Conservation (phyloP, 1,139 yeast genomes). For the Ogataea hybrid region DNA sequence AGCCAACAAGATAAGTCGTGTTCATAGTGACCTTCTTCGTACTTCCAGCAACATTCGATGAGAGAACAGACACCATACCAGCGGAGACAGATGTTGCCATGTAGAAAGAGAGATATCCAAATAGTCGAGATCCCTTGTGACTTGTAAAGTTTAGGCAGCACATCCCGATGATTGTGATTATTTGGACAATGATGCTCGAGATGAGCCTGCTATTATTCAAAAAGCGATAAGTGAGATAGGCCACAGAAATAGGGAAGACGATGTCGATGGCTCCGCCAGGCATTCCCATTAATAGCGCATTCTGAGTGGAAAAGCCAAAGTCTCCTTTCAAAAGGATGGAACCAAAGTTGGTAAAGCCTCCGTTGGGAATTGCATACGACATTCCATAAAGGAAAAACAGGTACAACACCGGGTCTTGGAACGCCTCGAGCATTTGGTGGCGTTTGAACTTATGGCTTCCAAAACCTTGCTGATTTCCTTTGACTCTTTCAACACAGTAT, state of each 20-base stretch:
- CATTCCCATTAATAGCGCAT: slow-evolving; percentile 23
- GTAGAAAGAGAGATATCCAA: neutral
- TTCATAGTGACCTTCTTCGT: slow-evolving; percentile 45
- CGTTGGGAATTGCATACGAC: slow-evolving; percentile 38
- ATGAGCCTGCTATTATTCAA: no score
- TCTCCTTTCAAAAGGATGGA: slow-evolving; percentile 23
- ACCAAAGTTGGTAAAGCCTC: slow-evolving; percentile 34
- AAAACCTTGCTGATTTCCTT: slow-evolving; percentile 39
- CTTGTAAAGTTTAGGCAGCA: neutral
- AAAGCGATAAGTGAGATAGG: no score
- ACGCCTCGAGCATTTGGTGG: slow-evolving; percentile 36
- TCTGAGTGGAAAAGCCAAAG: slow-evolving; percentile 20
- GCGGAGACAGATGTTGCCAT: neutral
- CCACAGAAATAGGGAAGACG: no score
- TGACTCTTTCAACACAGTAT: slow-evolving; percentile 35
- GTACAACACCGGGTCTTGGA: slow-evolving; percentile 40
- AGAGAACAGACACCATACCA: slow-evolving; percentile 29
- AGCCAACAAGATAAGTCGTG: slow-evolving; percentile 50
- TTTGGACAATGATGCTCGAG: no score
- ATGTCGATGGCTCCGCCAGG: slow-evolving; percentile 16
- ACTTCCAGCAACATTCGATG: slow-evolving; percentile 61
- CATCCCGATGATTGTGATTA: no score
- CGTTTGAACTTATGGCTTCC: slow-evolving; percentile 37
- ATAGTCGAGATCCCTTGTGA: slow-evolving; percentile 12
- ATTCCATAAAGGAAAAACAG: slow-evolving; percentile 34